Conservation (phyloP, 2,329 filamentous ascomycete species). For the Cladosporium sp. region DNA sequence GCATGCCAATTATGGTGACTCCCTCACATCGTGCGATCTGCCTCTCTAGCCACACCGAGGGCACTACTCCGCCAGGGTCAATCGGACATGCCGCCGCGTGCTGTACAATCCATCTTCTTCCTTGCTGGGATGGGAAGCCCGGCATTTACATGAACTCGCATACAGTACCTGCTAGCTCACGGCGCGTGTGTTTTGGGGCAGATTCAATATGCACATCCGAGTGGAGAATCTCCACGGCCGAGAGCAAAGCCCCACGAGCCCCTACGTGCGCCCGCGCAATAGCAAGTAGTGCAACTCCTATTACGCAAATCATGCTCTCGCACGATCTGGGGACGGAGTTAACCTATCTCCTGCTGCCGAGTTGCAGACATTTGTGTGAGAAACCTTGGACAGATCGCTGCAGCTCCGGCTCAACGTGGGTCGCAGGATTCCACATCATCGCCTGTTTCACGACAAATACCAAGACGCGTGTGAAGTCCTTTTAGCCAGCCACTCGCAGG, state of each 20-base stretch:
- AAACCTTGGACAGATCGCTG: conserved; percentile 5
- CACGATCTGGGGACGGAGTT: neutral
- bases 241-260: neutral
- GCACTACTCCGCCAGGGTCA: neutral
- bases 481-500: conserved; percentile 1
- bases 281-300: neutral
- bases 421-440: neutral
- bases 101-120: neutral
- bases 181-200: neutral
- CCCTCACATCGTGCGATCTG: neutral
- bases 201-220: neutral
- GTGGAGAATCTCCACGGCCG: neutral
- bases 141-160: neutral
- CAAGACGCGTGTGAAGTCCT: neutral
- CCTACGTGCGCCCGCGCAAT: neutral
- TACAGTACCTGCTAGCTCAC: neutral
- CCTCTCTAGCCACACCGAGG: neutral
- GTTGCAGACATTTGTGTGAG: neutral
- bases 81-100: neutral
- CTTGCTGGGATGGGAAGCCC: neutral
- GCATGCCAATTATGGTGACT: neutral
- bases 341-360: neutral
- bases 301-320: neutral
- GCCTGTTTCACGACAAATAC: neutral
- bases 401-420: neutral